Base-by-base conservation (phyloP, 108 stramenopile species). In the Stephanodiscus minutulus region DNA sequence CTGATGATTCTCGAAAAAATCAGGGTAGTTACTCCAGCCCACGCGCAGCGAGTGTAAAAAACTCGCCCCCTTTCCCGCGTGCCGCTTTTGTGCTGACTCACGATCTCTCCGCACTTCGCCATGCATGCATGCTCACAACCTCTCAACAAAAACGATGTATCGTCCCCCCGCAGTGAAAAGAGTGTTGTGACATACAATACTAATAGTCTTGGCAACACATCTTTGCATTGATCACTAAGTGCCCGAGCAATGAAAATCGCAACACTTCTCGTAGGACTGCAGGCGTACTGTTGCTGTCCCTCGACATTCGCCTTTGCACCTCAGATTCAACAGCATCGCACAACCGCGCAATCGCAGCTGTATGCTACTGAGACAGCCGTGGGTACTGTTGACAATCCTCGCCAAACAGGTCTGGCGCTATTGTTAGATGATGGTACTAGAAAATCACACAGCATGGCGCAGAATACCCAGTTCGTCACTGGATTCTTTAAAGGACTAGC, bases 401-500 rank as follows among this genome's bases (percentile, higher is more conserved):
- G 85, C 7, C 43, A 64, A 29, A 28, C 47, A 24, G 85, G 85
- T 9, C 37, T 86, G 46, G 82, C 85, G 10, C 59, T 83, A 5
- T 64, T 64, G 36, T 39, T 86, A 7, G 85, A 86, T 54, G 85
- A 86, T 8, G 85, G 87, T 52, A 88, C 87, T 22, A 72, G 87
- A 3, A 86, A 88, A 64, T 80, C 78, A 20, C 87, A 88, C 56
- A 74, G 76, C 35, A 71, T 88, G 69, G 87, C 85, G 5, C 52
- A 88, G 68, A 88, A 86, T 60, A 71, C 83, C 18, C 82, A 76
- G 21, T 88, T 88, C 56, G 85, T 88, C 36, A 64, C 83, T 9
- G 87, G 87, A 55, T 88, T 88, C 77, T 88, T 88, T 83, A 84
- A 84, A 66, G 87, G 87, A 22, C 63, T 88, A 33, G 61, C 67